phyloP scores from a whole-genome alignment of 2,329 filamentous ascomycete species.

The Tympanopsis confertula region DNA sequence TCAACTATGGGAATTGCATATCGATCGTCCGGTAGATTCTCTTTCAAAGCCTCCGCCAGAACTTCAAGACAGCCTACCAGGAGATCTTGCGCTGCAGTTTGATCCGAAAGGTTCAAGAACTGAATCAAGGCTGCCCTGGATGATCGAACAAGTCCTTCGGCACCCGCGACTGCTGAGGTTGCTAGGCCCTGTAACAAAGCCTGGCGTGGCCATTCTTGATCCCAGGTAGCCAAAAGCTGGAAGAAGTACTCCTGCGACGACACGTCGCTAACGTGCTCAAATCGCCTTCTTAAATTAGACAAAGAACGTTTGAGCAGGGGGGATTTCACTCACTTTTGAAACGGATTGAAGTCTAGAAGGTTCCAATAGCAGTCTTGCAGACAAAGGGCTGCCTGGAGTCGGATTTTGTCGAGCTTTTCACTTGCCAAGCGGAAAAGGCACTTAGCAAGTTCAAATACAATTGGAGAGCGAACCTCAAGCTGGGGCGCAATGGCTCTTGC shows the following conservation, averaged over 20 bases:
- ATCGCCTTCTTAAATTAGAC: conserved; percentile 14
- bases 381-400: conserved; percentile 8
- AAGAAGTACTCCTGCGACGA: conserved; percentile 27
- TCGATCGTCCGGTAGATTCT: conserved; percentile 41
- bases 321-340: conserved; percentile 10
- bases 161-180: conserved; percentile 28
- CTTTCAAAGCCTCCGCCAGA: background rate
- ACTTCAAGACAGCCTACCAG: background rate
- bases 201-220: conserved; percentile 19
- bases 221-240: conserved; percentile 22
- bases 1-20: conserved; percentile 67
- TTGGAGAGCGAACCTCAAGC: background rate
- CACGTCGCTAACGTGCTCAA: conserved; percentile 28
- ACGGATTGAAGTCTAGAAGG: conserved; percentile 15
- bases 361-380: conserved; percentile 18
- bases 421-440: conserved; percentile 5
- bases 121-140: conserved; percentile 24
- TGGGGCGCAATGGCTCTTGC: conserved; percentile 44
- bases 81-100: conserved; percentile 34
- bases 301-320: conserved; percentile 2
- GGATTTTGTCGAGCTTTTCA: conserved; percentile 6
- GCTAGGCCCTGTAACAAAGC: conserved; percentile 26
- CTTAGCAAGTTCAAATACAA: conserved; percentile 1
- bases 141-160: conserved; percentile 27
- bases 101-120: conserved; percentile 14